phyloP scores from a whole-genome alignment of 2,329 filamentous ascomycete genomes.

The Geosmithia flava region DNA sequence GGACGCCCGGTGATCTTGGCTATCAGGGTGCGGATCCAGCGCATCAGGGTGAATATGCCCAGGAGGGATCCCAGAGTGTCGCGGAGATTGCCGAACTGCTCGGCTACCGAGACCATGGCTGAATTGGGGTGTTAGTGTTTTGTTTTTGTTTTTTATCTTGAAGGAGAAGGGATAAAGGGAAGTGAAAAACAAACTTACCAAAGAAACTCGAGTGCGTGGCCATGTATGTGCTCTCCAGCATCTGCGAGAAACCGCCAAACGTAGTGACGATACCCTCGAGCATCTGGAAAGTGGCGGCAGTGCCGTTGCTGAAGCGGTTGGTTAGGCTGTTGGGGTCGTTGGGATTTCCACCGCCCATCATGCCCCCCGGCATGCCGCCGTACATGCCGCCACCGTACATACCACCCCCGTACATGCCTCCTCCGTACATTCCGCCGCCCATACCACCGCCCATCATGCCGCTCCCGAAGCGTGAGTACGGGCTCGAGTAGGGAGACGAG shows the following conservation, averaged over 20 bases:
- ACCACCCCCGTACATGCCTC: slow-evolving; percentile 23
- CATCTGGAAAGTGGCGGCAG: slow-evolving; percentile 94
- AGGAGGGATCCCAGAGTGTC: slow-evolving; percentile 88
- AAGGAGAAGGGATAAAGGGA: not conserved
- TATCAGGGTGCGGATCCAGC: slow-evolving; percentile 84
- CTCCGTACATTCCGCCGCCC: slow-evolving; percentile 31
- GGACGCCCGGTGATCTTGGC: slow-evolving; percentile 90
- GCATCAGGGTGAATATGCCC: slow-evolving; percentile 89
- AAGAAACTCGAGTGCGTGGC: slow-evolving; percentile 98
- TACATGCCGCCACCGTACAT: slow-evolving; percentile 32
- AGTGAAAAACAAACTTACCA: slow-evolving; percentile 41
- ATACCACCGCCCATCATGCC: slow-evolving; percentile 18
- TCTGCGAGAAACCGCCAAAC: slow-evolving; percentile 96
- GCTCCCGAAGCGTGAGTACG: slow-evolving; percentile 35
- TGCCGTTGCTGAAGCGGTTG: slow-evolving; percentile 90
- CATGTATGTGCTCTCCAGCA: slow-evolving; percentile 99
- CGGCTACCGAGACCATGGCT: slow-evolving; percentile 98
- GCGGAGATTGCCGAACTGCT: slow-evolving; percentile 88
- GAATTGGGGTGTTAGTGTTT: slow-evolving; percentile 4
- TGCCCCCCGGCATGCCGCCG: slow-evolving; percentile 26
- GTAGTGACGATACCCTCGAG: slow-evolving; percentile 94
- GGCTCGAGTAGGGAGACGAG: slow-evolving; percentile 24
- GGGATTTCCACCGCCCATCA: slow-evolving; percentile 36
- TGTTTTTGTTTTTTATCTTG: not conserved
- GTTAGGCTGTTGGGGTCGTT: slow-evolving; percentile 91